Base-by-base conservation (phyloP, 2,329 filamentous ascomycete genomes). In the Colletotrichum tabaci region DNA sequence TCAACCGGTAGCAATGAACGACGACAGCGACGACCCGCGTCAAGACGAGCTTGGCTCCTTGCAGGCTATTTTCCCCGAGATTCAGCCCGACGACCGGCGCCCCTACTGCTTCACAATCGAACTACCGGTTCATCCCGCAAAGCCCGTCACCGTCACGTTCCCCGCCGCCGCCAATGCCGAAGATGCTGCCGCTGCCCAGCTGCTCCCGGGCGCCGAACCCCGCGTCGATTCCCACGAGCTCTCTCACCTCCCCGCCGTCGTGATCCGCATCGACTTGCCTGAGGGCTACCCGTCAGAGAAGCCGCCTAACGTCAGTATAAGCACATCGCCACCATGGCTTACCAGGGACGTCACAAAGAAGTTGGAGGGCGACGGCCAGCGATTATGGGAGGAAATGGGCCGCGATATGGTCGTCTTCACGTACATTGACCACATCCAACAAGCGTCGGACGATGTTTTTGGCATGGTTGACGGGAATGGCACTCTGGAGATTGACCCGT, bases 1-100 rank as follows among this genome's bases (percentile, higher is more conserved):
- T 42, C 65, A n/a, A 55, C 40, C 55, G 66, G 65, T 72, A 72
- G 61, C 75, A 64, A 82, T 85, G 83, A 82, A 83, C 73, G 79
- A 35, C 70, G 81, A 80, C 47, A 72, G 49, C 74, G 85, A 88
- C 76, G 87, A 90, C 76, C 83, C 85, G 74, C 89, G 91, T 61
- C 80, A 84, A 66, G 82, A 86, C 57, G 91, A 93, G 83, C 84
- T 93, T 66, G 87, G 85, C 76, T 87, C 89, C 16, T 85, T 93
- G 67, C 82, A 85, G 67, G 89, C 90, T 73, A 93, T 93, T 76
- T 93, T 88, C 74, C 91, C 91, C n/a, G 91, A 93, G 79, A 87
- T 93, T 16, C 83, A 83, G 40, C 78, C 84, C 23, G 79, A 84
- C 56, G 77, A 82, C 8, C 75, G 84, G 42, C 81, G 85, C 69